Evolutionary conservation across 2,329 filamentous ascomycete genomes (phyloP).

Genomic region (Microcera coccophila): DNA sequence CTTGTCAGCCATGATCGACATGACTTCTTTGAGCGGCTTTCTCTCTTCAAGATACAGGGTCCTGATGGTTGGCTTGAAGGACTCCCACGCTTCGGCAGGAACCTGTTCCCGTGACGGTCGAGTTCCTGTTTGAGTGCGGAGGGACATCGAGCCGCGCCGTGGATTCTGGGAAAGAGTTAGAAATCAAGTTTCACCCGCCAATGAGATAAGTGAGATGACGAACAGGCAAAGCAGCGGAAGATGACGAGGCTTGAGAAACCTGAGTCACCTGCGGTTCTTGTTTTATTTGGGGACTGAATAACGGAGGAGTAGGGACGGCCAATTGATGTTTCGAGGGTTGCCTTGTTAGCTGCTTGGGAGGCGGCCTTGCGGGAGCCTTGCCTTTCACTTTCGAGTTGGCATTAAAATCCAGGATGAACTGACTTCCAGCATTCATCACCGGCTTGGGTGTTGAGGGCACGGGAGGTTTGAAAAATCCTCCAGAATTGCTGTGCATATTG

Average conservation of each 20-base stretch:
- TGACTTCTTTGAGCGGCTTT: slow-evolving; percentile 50
- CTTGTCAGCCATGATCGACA: slow-evolving; percentile 48
- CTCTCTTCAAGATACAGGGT: slow-evolving; percentile 47
- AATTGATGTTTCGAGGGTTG: slow-evolving; percentile 22
- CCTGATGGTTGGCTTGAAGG: slow-evolving; percentile 44
- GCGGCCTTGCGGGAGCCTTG: slow-evolving; percentile 34
- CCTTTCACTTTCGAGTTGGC: slow-evolving; percentile 31
- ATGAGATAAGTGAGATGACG: slow-evolving; percentile 10
- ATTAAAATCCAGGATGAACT: slow-evolving; percentile 37
- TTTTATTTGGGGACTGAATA: slow-evolving; percentile 27
- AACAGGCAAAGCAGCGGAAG: slow-evolving; percentile 26
- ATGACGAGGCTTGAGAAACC: slow-evolving; percentile 21
- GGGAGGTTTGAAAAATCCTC: slow-evolving; percentile 36
- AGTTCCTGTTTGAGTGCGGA: slow-evolving; percentile 30
- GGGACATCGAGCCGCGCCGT: slow-evolving; percentile 28
- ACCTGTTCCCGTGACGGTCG: slow-evolving; percentile 42
- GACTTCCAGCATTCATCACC: slow-evolving; percentile 31
- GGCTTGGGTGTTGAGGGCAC: slow-evolving; percentile 39
- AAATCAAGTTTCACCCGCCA: background rate
- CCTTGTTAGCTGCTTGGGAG: slow-evolving; percentile 24
- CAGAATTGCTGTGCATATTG: slow-evolving; percentile 18
- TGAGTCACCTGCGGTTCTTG: slow-evolving; percentile 31
- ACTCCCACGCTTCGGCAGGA: slow-evolving; percentile 46
- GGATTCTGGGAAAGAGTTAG: slow-evolving; percentile 18
- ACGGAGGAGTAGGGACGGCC: slow-evolving; percentile 14